Evolutionary conservation across 768 basidiomycete species (phyloP).

Genomic region (Suillus hirtellus): DNA sequence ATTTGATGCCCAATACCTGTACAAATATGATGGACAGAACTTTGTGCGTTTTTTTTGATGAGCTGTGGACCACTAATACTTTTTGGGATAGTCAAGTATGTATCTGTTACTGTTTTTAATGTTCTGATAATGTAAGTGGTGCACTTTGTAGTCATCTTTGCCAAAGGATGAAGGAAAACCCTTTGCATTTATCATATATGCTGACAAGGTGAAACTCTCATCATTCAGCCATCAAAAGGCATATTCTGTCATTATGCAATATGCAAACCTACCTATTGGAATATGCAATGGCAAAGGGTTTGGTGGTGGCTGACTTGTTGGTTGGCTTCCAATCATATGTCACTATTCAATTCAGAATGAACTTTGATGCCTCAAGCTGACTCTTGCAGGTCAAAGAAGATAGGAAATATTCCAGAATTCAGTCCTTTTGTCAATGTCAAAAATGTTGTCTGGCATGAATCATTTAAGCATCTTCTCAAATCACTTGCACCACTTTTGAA

Average conservation of each 20-base stretch:
- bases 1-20: constrained; percentile 35
- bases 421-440: constrained; percentile 15
- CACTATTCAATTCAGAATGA: too few species aligned
- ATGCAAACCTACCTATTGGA: constrained; percentile 32
- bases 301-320: constrained; percentile 38
- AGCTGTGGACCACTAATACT: constrained; percentile 38
- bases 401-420: constrained; percentile 7
- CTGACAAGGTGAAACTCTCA: constrained; percentile 42
- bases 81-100: constrained; percentile 41
- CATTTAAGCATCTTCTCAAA: constrained; percentile 12
- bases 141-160: background rate
- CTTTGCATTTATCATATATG: constrained; percentile 37
- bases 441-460: constrained; percentile 14
- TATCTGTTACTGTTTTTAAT: background rate
- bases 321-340: constrained; percentile 28
- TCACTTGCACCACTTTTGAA: background rate
- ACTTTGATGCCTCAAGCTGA: too few species aligned
- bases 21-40: constrained; percentile 26
- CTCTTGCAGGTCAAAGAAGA: constrained; percentile 10
- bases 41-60: constrained; percentile 35
- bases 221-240: constrained; percentile 40
- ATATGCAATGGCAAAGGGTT: constrained; percentile 36
- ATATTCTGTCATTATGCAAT: constrained; percentile 36
- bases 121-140: background rate
- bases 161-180: constrained; percentile 22